Evolutionary conservation across 176 grass and related monocot species (phyloP).

Genomic region (Phyllostachys edulis): DNA sequence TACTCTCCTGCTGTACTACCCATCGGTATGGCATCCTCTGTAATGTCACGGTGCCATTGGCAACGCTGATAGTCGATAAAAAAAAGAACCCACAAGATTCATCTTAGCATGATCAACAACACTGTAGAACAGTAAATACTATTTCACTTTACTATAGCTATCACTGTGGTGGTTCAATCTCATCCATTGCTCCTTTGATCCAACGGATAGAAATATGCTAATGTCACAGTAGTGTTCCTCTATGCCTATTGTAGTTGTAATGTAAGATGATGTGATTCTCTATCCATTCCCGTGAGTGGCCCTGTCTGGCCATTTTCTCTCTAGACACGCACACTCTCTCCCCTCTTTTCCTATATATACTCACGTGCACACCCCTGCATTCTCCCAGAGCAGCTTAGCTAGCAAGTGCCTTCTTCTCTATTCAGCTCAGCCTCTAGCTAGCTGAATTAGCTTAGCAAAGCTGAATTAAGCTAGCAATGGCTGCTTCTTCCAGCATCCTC

Average conservation of each 20-base stretch:
- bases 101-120: no score
- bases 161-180: no score
- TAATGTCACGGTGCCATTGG: no score
- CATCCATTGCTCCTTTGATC: neutral
- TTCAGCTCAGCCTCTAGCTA: neutral
- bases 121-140: no score
- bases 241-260: no score
- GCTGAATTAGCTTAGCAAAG: neutral
- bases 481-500: neutral
- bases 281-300: neutral
- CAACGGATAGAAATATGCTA: no score
- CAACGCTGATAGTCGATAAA: no score
- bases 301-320: neutral
- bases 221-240: no score
- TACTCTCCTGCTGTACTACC: slow-evolving; percentile 10
- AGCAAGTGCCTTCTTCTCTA: neutral
- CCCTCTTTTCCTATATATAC: slow-evolving; percentile 10
- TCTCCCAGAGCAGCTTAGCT: neutral
- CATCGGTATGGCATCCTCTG: no score
- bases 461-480: slow-evolving; percentile 4
- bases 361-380: neutral
- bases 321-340: neutral
- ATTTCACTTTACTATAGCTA: no score
- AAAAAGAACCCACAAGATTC: no score
- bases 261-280: no score